phyloP scores from a whole-genome alignment of 139 green algal genomes.

The Chlorella sorokiniana region DNA sequence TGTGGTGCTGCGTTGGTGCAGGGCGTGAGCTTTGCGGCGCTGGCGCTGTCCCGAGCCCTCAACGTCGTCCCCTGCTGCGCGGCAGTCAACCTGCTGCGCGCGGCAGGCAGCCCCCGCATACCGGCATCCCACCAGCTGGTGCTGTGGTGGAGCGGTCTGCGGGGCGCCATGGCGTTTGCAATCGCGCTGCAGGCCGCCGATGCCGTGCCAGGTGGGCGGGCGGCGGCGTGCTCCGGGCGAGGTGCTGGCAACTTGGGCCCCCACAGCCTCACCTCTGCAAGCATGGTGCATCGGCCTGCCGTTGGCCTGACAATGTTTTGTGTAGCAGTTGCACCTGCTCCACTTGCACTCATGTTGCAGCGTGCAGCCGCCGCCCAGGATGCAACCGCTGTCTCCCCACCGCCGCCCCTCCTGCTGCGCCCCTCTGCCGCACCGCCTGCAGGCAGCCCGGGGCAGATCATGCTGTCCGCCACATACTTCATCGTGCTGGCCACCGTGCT shows the following conservation, averaged over 20 bases:
- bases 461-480: constrained; percentile 62
- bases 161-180: constrained; percentile 70
- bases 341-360: too few species aligned
- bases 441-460: constrained; percentile 15
- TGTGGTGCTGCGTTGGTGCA: constrained; percentile 31
- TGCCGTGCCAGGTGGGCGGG: constrained; percentile 39
- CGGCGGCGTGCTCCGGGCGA: too few species aligned
- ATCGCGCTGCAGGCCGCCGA: constrained; percentile 55
- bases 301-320: too few species aligned
- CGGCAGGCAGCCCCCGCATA: constrained; percentile 36
- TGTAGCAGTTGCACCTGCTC: too few species aligned
- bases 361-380: neutral
- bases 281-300: too few species aligned
- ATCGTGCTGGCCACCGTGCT: constrained; percentile 65
- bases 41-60: constrained; percentile 53
- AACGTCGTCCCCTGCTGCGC: constrained; percentile 51
- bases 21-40: constrained; percentile 49
- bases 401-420: neutral
- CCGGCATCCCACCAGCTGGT: constrained; percentile 50
- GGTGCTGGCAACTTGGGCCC: neutral
- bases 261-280: neutral
- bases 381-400: neutral
- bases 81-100: constrained; percentile 54
- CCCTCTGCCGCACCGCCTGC: neutral
- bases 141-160: constrained; percentile 68